phyloP scores from a whole-genome alignment of 2,329 filamentous ascomycete genomes.

The Xylariaceae sp. region DNA sequence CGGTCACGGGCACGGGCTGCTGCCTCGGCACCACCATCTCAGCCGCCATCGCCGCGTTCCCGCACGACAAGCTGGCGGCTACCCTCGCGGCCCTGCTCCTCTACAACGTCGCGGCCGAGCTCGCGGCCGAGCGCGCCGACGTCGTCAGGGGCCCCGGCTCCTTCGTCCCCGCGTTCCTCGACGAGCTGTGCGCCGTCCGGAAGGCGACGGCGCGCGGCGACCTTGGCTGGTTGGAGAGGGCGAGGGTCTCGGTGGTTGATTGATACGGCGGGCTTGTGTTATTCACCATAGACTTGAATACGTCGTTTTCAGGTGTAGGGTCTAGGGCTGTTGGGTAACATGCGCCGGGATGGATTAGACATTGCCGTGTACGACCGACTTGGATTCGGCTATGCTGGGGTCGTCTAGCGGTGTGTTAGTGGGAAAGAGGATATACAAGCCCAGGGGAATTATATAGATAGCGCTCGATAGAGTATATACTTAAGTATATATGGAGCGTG shows the following conservation, averaged over 20 bases:
- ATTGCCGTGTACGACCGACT: too few relatives aligned
- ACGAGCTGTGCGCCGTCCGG: slow-evolving; percentile 64
- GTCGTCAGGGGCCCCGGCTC: slow-evolving; percentile 83
- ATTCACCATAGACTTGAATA: not conserved
- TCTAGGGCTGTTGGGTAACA: too few relatives aligned
- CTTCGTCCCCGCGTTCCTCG: slow-evolving; percentile 84
- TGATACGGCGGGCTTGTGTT: too few relatives aligned
- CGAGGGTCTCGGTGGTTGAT: slow-evolving; percentile 46
- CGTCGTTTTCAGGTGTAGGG: too few relatives aligned
- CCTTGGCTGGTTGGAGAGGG: slow-evolving; percentile 53
- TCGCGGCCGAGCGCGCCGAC: slow-evolving; percentile 62
- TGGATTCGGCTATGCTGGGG: too few relatives aligned
- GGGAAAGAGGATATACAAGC: too few relatives aligned
- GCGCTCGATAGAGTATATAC: too few relatives aligned
- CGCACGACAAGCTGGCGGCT: slow-evolving; percentile 69
- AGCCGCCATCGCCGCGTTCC: slow-evolving; percentile 68
- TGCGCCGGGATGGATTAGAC: too few relatives aligned
- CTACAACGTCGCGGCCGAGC: slow-evolving; percentile 75
- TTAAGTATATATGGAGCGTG: too few relatives aligned
- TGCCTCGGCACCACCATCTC: slow-evolving; percentile 81
- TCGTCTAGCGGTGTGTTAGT: too few relatives aligned
- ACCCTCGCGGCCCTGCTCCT: slow-evolving; percentile 73
- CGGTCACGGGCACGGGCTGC: slow-evolving; percentile 81
- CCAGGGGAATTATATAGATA: too few relatives aligned
- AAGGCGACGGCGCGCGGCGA: slow-evolving; percentile 52